Evolutionary conservation across 495 filamentous ascomycete species (phyloP).

Genomic region (Emericellopsis terricola): DNA sequence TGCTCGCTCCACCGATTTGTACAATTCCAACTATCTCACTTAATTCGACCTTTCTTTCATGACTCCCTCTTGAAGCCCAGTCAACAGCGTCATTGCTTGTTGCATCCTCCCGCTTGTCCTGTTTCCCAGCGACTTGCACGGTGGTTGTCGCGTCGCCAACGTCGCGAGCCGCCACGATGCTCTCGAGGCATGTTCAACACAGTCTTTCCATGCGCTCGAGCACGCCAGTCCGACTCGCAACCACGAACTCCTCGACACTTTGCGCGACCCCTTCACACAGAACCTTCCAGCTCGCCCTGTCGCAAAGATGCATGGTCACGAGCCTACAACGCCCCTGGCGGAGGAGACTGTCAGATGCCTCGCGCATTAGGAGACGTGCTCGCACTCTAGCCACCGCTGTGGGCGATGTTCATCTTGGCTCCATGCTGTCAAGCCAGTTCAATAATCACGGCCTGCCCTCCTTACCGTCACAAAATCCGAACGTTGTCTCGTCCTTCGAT

Average conservation of each 20-base stretch:
- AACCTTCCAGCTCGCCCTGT: neutral
- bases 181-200: slow-evolving; percentile 1
- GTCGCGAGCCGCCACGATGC: slow-evolving; percentile 1
- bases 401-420: slow-evolving; percentile 15
- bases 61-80: too few relatives aligned
- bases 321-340: neutral
- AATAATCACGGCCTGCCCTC: neutral
- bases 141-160: too few relatives aligned
- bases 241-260: slow-evolving; percentile 8
- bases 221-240: neutral
- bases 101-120: too few relatives aligned
- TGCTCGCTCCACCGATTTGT: too few relatives aligned
- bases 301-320: neutral
- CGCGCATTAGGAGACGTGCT: slow-evolving; percentile 9
- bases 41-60: too few relatives aligned
- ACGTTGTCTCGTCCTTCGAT: slow-evolving; percentile 14
- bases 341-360: neutral
- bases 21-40: too few relatives aligned
- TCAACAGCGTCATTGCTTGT: too few relatives aligned
- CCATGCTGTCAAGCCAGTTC: slow-evolving; percentile 14
- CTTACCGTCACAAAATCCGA: slow-evolving; percentile 9
- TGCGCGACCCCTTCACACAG: neutral
- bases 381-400: slow-evolving; percentile 29
- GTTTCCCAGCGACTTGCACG: too few relatives aligned
- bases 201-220: slow-evolving; percentile 1